phyloP scores from a whole-genome alignment of 2,329 filamentous ascomycete genomes.

The Aspergillus phoenicis region DNA sequence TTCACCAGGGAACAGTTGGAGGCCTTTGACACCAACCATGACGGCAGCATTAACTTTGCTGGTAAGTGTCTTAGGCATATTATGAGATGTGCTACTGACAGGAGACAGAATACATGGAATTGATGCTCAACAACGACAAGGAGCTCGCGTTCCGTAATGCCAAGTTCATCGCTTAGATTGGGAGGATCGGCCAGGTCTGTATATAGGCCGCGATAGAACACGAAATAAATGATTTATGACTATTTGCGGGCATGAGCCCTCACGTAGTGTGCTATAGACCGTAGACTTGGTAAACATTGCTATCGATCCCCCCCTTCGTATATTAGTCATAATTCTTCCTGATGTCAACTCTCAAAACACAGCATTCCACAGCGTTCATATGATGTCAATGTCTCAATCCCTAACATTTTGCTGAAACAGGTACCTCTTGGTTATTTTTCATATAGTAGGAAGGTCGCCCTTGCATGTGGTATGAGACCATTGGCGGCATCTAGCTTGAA shows the following conservation, averaged over 20 bases:
- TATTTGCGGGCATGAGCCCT: background rate
- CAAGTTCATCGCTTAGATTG: constrained; percentile 4
- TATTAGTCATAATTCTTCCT: background rate
- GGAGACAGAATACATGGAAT: background rate
- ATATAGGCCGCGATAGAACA: background rate
- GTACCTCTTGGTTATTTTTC: background rate
- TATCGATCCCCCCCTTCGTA: background rate
- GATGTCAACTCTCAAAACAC: background rate
- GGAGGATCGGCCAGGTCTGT: background rate
- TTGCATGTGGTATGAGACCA: background rate
- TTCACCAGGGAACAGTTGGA: background rate
- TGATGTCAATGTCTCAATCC: constrained; percentile 4
- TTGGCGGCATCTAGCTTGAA: too few relatives aligned
- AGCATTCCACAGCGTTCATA: background rate
- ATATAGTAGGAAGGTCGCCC: background rate
- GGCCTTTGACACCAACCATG: constrained; percentile 6
- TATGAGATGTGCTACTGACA: background rate
- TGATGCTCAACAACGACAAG: constrained; percentile 2
- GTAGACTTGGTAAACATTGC: too few relatives aligned
- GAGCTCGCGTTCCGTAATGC: background rate
- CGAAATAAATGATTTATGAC: background rate
- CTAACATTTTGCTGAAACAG: background rate
- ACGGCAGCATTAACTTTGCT: constrained; percentile 8
- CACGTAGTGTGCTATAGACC: background rate
- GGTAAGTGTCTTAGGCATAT: background rate